Conservation (phyloP, 2,329 filamentous ascomycete genomes). For the Colletotrichum chrysophilum region DNA sequence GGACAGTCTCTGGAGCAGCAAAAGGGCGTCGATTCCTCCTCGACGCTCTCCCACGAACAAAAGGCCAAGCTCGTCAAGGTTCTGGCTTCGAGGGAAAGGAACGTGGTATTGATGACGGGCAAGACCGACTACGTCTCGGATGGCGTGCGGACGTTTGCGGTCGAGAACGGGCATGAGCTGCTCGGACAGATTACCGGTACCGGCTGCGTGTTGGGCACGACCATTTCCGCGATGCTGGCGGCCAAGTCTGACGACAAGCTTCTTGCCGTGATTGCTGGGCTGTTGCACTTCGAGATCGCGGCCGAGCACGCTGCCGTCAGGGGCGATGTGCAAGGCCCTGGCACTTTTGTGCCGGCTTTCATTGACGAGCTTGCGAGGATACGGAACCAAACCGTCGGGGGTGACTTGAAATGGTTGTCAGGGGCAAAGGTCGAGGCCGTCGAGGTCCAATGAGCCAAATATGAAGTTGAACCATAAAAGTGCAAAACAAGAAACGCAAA, state of each 20-base stretch:
- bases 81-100: slow-evolving; percentile 72
- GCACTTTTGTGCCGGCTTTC: slow-evolving; percentile 85
- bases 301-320: slow-evolving; percentile 73
- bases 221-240: slow-evolving; percentile 77
- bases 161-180: slow-evolving; percentile 78
- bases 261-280: slow-evolving; percentile 72
- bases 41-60: slow-evolving; percentile 43
- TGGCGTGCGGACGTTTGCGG: slow-evolving; percentile 67
- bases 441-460: slow-evolving; percentile 24
- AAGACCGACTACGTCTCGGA: slow-evolving; percentile 79
- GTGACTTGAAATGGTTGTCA: slow-evolving; percentile 56
- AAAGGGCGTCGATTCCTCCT: slow-evolving; percentile 83
- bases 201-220: slow-evolving; percentile 85
- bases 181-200: slow-evolving; percentile 77
- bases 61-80: slow-evolving; percentile 68
- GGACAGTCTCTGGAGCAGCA: slow-evolving; percentile 65
- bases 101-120: slow-evolving; percentile 84
- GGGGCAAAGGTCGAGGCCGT: slow-evolving; percentile 53
- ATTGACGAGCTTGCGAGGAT: slow-evolving; percentile 71
- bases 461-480: background rate
- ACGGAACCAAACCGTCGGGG: slow-evolving; percentile 51
- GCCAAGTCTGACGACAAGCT: slow-evolving; percentile 68
- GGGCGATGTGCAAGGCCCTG: slow-evolving; percentile 75
- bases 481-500: background rate
- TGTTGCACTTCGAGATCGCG: slow-evolving; percentile 78